Base-by-base conservation (phyloP, 2,329 filamentous ascomycete species). In the Xylaria sp. region DNA sequence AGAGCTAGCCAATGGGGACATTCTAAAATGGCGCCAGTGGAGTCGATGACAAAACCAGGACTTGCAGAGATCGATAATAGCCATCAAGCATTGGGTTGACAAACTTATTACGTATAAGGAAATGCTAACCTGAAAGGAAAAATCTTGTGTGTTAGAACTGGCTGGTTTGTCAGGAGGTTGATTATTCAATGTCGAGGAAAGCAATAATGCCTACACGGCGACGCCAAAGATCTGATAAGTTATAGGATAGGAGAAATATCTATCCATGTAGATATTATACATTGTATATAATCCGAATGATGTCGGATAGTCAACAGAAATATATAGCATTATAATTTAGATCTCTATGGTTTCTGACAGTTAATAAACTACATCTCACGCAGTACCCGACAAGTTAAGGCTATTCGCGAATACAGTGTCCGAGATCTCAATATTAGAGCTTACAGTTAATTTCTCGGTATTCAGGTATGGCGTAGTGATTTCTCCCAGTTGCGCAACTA, bases 11-110 rank as follows among this genome's bases (percentile, higher is more conserved):
- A 59, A 65, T 64, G 1, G 15, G 31, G 2, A 39, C 25, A 28
- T 8, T 31, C 3, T 12, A 18, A 41, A 28, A 20, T 51, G 62
- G 36, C 31, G 52, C 9, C 28, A 54, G 54, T 64, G 62, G 54
- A 23, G 62, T 41, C 39, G 23, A 51, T 57, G 15, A 43, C 54
- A 15, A 28, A 51, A 64, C 13, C 33, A 10, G 41, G 20, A 51
- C n/a, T 7, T 33, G 18, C n/a, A 41, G 31, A 33, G 18, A 39
- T 36, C 39, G n/a, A 3, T n/a, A 57, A 41, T 33, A 55, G 13
- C 28, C 18, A 33, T 54, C 15, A 36, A 20, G 52, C 31, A 20
- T 23, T 3, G 18, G 25, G 12, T 33, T n/a, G 31, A 36, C 9
- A 9, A 18, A 31, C 15, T n/a, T 20, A 39, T n/a, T 4, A 2